These are phyloP conservation scores for Phialocephala subalpina DNA, from an alignment of 2,329 filamentous ascomycete genomes.

Conservation along the genomic window DNA sequence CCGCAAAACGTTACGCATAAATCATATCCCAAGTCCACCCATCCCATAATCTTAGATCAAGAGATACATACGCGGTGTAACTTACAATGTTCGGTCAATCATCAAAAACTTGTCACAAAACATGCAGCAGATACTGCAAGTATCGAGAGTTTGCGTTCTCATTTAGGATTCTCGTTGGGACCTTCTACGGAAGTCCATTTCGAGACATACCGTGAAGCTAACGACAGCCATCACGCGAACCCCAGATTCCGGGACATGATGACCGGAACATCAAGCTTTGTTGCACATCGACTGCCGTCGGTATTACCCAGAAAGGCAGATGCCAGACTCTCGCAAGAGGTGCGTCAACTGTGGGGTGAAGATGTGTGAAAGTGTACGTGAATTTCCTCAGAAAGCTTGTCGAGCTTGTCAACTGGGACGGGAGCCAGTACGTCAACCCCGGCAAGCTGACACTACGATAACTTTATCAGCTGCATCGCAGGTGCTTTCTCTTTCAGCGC, in stretches of 20 bases:
- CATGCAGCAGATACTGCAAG: too few relatives aligned
- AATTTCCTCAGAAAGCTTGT: background rate
- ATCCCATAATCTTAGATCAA: too few relatives aligned
- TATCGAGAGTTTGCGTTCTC: too few relatives aligned
- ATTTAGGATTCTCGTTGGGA: too few relatives aligned
- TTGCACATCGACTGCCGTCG: slow-evolving; percentile 4
- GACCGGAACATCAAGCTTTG: background rate
- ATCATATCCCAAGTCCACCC: background rate
- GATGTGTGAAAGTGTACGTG: background rate
- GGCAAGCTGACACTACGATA: background rate
- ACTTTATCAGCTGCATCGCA: slow-evolving; percentile 3
- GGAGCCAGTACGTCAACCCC: background rate
- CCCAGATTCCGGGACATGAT: background rate
- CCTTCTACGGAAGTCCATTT: background rate
- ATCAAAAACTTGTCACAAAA: too few relatives aligned
- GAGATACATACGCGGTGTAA: too few relatives aligned
- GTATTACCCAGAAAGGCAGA: background rate
- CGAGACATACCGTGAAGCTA: background rate
- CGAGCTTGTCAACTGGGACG: background rate
- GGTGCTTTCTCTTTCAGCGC: background rate
- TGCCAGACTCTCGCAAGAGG: background rate
- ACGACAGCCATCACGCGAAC: background rate
- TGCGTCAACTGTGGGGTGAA: background rate
- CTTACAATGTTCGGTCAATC: too few relatives aligned
- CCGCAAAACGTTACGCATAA: background rate